Base-by-base conservation (phyloP, 148 eudicot genomes). In the Fagopyrum homotropicum region DNA sequence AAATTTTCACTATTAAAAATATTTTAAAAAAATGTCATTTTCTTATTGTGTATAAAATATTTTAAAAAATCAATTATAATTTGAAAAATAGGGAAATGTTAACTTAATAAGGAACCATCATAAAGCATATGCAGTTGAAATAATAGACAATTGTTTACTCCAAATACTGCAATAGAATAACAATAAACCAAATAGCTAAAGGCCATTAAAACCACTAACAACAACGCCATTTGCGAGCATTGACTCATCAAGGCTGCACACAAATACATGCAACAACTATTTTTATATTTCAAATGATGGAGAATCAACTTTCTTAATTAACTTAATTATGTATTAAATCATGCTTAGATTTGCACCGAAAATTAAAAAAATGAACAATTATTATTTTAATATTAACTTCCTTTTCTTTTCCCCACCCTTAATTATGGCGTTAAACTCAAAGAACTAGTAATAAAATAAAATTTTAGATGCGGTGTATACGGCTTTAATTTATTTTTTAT, bases 391-490 rank as follows among this genome's bases (percentile, higher is more conserved):
- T 66, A 40, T 5, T 66, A 66, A 5, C 43, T 40, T 66, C 71
- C 14, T 66, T 66, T 66, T 15, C 47, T 15, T 15, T 15, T 17
- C 19, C 22, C 69, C 40, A 1, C 40, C 71, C 71, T 40, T 40
- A 66, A 40, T 35, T 66, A 66, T 35, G 71, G 19, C 46, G 17
- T 35, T 66, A 66, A 66, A 66, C 46, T 5, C 47, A 40, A 66
- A 66, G 71, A 66, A 66, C 35, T 40, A 35, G 40, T 35, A 12
- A 66, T 66, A 66, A 12, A 66, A 35, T 66, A 66, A 35, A 46
- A 40, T 35, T 35, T 35, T 66, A 66, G 71, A 66, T 66, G 71
- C 71, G 71, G 71, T 66, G 71, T 14, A 66, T 40, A 66, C 71
- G 71, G 43, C 71, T 40, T 66, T 66, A 66, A n/a, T 15, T 40